phyloP scores from a whole-genome alignment of 306 rosid genomes.

The Aeschynomene evenia region DNA sequence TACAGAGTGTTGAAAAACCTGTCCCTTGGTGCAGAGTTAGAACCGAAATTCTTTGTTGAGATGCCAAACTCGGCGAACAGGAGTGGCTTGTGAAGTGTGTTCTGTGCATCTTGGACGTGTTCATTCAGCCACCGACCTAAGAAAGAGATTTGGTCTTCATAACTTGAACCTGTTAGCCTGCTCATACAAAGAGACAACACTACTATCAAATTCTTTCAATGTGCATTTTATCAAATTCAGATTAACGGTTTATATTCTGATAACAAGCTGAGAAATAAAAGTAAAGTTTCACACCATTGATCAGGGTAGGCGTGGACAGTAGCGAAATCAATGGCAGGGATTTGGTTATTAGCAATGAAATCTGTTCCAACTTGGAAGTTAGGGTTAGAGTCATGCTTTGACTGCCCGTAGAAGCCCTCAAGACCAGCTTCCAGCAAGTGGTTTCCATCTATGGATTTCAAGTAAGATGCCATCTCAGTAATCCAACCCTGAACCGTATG shows the following conservation, averaged over 20 bases:
- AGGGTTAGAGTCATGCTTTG: slow-evolving; percentile 58
- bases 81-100: slow-evolving; percentile 77
- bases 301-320: slow-evolving; percentile 90
- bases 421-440: slow-evolving; percentile 87
- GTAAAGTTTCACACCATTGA: slow-evolving; percentile 55
- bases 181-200: slow-evolving; percentile 17
- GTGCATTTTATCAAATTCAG: not conserved
- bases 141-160: slow-evolving; percentile 64
- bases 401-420: slow-evolving; percentile 81
- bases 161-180: slow-evolving; percentile 65
- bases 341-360: slow-evolving; percentile 86
- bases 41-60: slow-evolving; percentile 44
- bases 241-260: not conserved
- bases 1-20: slow-evolving; percentile 51
- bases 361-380: slow-evolving; percentile 73
- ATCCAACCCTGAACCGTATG: slow-evolving; percentile 84
- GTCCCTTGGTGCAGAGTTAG: slow-evolving; percentile 55
- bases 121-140: slow-evolving; percentile 62
- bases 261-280: not conserved
- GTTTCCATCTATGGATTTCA: slow-evolving; percentile 86
- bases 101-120: slow-evolving; percentile 82
- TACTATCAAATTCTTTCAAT: not conserved
- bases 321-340: slow-evolving; percentile 79
- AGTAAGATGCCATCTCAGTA: slow-evolving; percentile 82
- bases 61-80: slow-evolving; percentile 86